Evolutionary conservation across 1,139 yeast species (phyloP).

Genomic region (Blastobotrys indianensis): DNA sequence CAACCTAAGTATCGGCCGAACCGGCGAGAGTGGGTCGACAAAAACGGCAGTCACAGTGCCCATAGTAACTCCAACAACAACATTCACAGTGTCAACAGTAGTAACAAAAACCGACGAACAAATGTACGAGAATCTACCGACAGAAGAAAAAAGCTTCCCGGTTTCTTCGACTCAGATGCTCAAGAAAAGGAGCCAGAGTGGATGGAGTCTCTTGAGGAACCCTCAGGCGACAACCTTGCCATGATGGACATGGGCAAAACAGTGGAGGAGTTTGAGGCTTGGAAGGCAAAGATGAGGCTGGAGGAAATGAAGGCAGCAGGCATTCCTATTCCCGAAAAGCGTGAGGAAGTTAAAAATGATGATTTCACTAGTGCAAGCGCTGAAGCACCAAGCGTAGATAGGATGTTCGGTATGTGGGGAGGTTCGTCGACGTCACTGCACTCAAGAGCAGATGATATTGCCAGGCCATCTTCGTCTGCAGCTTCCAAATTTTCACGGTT

Average conservation of each 20-base stretch:
- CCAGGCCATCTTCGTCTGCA: slow-evolving; percentile 7
- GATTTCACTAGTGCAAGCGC: neutral
- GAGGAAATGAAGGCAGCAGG: slow-evolving; percentile 25
- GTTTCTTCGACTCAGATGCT: slow-evolving; percentile 5
- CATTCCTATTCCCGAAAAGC: slow-evolving; percentile 4
- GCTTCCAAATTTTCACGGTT: slow-evolving; percentile 26
- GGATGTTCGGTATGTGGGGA: slow-evolving; percentile 28
- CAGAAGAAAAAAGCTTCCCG: slow-evolving; percentile 1
- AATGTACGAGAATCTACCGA: neutral
- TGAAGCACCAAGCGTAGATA: slow-evolving; percentile 21
- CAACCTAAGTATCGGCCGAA: neutral
- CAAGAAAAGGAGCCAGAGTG: slow-evolving; percentile 17
- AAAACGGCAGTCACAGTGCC: slow-evolving; percentile 4
- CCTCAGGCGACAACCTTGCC: neutral
- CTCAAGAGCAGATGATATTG: slow-evolving; percentile 3
- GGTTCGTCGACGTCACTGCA: slow-evolving; percentile 5
- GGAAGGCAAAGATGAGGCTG: slow-evolving; percentile 29
- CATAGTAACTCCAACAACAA: slow-evolving; percentile 6
- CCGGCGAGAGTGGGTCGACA: neutral
- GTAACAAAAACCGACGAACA: slow-evolving; percentile 3
- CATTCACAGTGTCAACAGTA: slow-evolving; percentile 9
- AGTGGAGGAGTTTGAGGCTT: slow-evolving; percentile 29
- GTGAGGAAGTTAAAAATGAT: neutral
- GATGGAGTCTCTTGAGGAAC: slow-evolving; percentile 16
- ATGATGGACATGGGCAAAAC: slow-evolving; percentile 14